Evolutionary conservation across 441 rosid species (phyloP), one percentile per base, ranked within the genome.

Genomic region (Pelargonium cotyledonis): DNA sequence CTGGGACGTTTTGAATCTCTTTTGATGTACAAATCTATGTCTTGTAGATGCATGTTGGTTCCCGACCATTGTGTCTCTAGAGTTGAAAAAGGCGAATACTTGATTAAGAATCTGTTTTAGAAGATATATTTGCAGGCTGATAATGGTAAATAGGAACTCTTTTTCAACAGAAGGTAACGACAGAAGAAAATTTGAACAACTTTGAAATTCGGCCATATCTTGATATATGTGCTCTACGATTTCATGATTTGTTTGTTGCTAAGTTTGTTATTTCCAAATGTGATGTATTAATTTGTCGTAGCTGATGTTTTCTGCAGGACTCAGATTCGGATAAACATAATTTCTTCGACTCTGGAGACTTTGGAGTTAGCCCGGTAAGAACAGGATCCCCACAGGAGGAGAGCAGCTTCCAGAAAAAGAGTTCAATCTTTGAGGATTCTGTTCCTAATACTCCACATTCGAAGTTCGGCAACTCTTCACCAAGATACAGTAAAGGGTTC

Each of bases 401-500:
- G 46, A 80, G 78, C 69, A 75, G 68, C 35, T 81, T 78, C 66
- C 82, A 74, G 74, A 91, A 77, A 74, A 85, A 80, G 81, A 83
- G 91, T 68, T 78, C 84, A 35, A 87, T 86, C 73, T 90, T 95
- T 68, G 99, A 95, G 62, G 99, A 92, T 73, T 95, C 99, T 26
- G 97, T 88, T 16, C 95, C 99, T 63, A 77, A 90, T 77, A 87
- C 95, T 51, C 97, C 99, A 68, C 78, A 80, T 44, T 90, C 98
- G 63, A 90, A 85, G 77, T 85, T 85, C 58, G 90, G 88, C 69
- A 89, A 88, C 86, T 91, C 96, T 44, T 85, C 99, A 2, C 82
- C 94, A 6, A 82, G 96, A 69, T 88, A 79, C 81, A 88, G 97
- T 21, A 94, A 93, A 78, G 88, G 82, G 4, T 82, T 86, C 16